Evolutionary conservation across 768 basidiomycete species (phyloP), one percentile per base, ranked within the genome.

Genomic region (Auriscalpium microsporum): DNA sequence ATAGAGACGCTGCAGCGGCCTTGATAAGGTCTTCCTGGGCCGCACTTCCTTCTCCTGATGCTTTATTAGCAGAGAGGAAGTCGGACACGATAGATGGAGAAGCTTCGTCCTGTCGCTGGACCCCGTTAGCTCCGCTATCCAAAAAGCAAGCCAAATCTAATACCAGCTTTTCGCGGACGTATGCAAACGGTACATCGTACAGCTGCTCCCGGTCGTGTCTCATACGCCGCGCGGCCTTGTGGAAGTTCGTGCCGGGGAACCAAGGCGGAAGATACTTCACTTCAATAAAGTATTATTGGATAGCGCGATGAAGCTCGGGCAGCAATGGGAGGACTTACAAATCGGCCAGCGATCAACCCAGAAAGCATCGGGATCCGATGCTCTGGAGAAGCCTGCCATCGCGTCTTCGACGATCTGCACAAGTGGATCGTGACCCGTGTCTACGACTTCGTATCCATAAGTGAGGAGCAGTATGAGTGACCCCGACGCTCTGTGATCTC

Each of bases 201-300:
- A 82, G 85, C 58, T 81, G 79, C 48, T 81, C 76, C 68, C 87
- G 78, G 69, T 77, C 78, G 34, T 73, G 73, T 66, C 79, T 86
- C 87, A 87, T 89, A 9, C 57, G 64, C 10, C 55, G 68, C 1
- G 86, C 84, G 56, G 83, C 83, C n/a, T 70, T 68, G 65, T 80
- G 79, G 71, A 89, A 91, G 2, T 77, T 76, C 5, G 81, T 76
- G 13, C 86, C 86, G 19, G 88, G 88, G 48, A 80, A 70, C 83
- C 84, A 88, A 42, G 65, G 62, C 0, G 88, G 88, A 23, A 88
- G 63, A 60, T 79, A 64, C 62, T 75, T 76, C 61, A 89, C 73
- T 67, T 16, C 4, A 19, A 38, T 17, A 42, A 66, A 65, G 57
- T 69, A 52, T 53, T 6, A 19, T 38, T 17, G 13, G 28, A 19